Base-by-base conservation (phyloP, 23 red algal species). In the Chondrus crispus region DNA sequence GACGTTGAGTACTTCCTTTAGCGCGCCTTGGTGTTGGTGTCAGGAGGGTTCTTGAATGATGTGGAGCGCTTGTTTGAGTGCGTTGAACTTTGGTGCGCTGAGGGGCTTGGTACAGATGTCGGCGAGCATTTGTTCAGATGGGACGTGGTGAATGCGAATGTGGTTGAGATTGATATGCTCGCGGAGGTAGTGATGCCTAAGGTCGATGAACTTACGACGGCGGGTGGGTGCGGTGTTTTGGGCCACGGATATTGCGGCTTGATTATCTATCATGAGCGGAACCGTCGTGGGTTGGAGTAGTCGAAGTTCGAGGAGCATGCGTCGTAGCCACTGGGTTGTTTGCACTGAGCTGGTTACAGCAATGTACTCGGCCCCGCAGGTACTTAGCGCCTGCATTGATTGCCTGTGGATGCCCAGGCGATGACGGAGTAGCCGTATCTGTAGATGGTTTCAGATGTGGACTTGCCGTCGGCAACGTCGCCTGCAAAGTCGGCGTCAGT, bases 151-250 rank as follows among this genome's bases (percentile, higher is more conserved):
- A 5, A 73, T 28, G 28, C 26, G 2, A 5, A 70, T 73, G 19
- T 86, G 62, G 6, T 52, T 26, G 26, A 19, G 28, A 0, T 51
- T 16, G 13, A 74, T 12, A 16, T 86, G 57, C 41, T 73, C 11
- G 4, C 44, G 38, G 6, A 86, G 19, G n/a, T 28, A 69, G 13
- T 74, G 63, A 3, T 70, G 82, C 10, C 82, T 58, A 24, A 69
- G 46, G 40, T 86, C 82, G 42, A 86, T 86, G 43, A 68, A 69
- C 39, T 86, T 73, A 18, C 82, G 36, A n/a, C 37, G 40, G 36
- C 72, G 48, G 14, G 82, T 86, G 28, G 58, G 16, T 38, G 60
- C 63, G 2, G 18, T 4, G 4, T 46, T 4, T 9, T 43, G 81
- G n/a, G 60, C 53, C 38, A 47, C 13, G 10, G 7, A 10, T 28